These are phyloP conservation scores for Vigna unguiculata DNA, from an alignment of 306 rosid genomes.

Conservation along the genomic window DNA sequence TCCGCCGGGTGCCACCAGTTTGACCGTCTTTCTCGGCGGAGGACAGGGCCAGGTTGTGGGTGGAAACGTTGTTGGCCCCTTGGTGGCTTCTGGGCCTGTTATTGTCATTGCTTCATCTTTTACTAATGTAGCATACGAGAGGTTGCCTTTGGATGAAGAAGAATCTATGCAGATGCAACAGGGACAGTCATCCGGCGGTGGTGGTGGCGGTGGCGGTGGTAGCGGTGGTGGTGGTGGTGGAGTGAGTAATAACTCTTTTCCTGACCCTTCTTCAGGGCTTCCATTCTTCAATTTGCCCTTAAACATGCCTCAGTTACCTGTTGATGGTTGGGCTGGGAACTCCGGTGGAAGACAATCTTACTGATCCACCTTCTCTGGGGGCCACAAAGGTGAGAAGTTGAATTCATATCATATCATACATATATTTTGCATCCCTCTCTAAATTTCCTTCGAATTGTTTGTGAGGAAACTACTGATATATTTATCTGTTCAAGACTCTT, in stretches of 20 bases:
- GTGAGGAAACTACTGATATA: constrained; percentile 34
- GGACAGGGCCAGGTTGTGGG: constrained; percentile 96
- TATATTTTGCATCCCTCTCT: constrained; percentile 39
- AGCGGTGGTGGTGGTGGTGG: constrained; percentile 45
- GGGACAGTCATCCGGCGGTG: constrained; percentile 59
- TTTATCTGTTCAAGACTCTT: constrained; percentile 34
- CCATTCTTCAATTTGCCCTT: constrained; percentile 87
- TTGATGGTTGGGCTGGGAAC: constrained; percentile 80
- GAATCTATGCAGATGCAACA: constrained; percentile 70
- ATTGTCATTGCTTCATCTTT: constrained; percentile 91
- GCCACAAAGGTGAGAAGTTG: constrained; percentile 59
- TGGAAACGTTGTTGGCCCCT: constrained; percentile 87
- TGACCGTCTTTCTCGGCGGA: constrained; percentile 77
- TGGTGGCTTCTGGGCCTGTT: constrained; percentile 85
- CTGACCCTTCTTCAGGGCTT: constrained; percentile 75
- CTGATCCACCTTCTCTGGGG: constrained; percentile 45
- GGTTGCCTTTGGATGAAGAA: constrained; percentile 85
- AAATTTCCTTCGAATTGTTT: constrained; percentile 37
- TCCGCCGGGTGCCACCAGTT: constrained; percentile 87
- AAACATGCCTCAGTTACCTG: constrained; percentile 76
- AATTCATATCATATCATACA: constrained; percentile 12
- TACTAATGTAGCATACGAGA: constrained; percentile 91
- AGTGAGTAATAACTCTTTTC: constrained; percentile 59
- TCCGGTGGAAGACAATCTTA: constrained; percentile 69
- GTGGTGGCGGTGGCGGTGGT: constrained; percentile 24